Percentiles rank a stretch among this genome's conserved stretches.
Evolutionary conservation across 75 land plant genomes (phyloP).

Genomic region (Adiantum capillusveneris): DNA sequence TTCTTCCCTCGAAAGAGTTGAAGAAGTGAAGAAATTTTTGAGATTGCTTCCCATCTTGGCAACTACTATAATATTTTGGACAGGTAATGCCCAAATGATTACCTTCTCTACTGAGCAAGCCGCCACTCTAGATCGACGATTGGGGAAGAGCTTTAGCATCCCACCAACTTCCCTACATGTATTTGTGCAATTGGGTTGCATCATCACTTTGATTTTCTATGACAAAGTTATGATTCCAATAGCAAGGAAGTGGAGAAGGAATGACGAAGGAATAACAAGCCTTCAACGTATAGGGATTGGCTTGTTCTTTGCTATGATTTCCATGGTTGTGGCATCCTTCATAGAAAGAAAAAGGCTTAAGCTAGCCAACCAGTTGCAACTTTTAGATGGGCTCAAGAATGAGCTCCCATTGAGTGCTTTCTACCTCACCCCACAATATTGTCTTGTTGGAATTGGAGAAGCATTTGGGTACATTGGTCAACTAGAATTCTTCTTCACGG

Average conservation of each 20-base stretch:
- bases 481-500: constrained; percentile 70
- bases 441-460: constrained; percentile 55
- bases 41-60: constrained; percentile 62
- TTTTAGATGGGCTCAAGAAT: too few relatives aligned
- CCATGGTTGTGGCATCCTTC: constrained; percentile 59
- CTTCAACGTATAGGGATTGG: constrained; percentile 66
- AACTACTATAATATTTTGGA: constrained; percentile 66
- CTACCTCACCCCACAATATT: constrained; percentile 48
- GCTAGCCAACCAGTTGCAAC: constrained; percentile 13
- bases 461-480: constrained; percentile 66
- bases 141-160: constrained; percentile 42
- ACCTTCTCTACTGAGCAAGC: constrained; percentile 79
- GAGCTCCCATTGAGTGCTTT: constrained; percentile 39
- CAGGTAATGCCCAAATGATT: constrained; percentile 66
- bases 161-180: constrained; percentile 68
- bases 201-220: constrained; percentile 45
- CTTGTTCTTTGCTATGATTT: constrained; percentile 37
- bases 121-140: constrained; percentile 45
- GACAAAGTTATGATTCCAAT: constrained; percentile 62
- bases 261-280: constrained; percentile 52
- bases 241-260: constrained; percentile 43
- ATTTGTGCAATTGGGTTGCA: constrained; percentile 47
- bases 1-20: constrained; percentile 51
- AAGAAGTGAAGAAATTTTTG: constrained; percentile 72
- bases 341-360: constrained; percentile 46